Percentiles rank a stretch among this genome's conserved stretches.
These are phyloP conservation scores for Iris macrosiphon DNA, from an alignment of 106 monocot genomes.

Conservation along the genomic window DNA sequence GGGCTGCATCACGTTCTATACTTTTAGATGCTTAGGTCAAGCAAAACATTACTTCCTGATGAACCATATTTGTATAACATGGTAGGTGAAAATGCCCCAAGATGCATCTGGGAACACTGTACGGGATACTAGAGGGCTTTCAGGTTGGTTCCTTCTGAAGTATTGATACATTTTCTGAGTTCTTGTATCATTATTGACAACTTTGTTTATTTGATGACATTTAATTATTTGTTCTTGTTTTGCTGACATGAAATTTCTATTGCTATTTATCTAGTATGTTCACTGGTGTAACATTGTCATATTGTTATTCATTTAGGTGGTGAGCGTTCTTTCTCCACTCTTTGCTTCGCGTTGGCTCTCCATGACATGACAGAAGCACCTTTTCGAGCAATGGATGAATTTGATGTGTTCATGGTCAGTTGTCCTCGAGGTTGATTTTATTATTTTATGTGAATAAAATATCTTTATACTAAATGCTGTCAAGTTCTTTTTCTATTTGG, in stretches of 20 bases:
- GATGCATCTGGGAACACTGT: slow-evolving; percentile 80
- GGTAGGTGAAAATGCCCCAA: slow-evolving; percentile 96
- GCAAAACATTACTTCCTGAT: too few species aligned
- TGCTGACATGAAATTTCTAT: too few species aligned
- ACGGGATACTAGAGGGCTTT: slow-evolving; percentile 94
- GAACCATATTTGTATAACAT: too few species aligned
- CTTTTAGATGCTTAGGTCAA: too few species aligned
- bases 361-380: slow-evolving; percentile 98
- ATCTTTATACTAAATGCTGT: slow-evolving; percentile 1
- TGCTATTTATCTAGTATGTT: background rate
- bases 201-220: background rate
- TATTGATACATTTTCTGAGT: background rate
- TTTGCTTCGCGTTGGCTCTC: slow-evolving; percentile 93
- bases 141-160: slow-evolving; percentile 53
- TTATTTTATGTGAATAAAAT: background rate
- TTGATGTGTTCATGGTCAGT: slow-evolving; percentile 98
- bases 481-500: background rate
- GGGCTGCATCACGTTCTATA: too few species aligned
- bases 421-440: background rate
- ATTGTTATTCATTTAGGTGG: slow-evolving; percentile 56
- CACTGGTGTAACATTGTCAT: background rate
- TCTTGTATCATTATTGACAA: background rate
- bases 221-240: background rate
- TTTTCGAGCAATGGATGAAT: slow-evolving; percentile 99
- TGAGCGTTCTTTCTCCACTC: slow-evolving; percentile 90